Conservation (phyloP, 2,329 filamentous ascomycete genomes). For the Fusarium sp. region DNA sequence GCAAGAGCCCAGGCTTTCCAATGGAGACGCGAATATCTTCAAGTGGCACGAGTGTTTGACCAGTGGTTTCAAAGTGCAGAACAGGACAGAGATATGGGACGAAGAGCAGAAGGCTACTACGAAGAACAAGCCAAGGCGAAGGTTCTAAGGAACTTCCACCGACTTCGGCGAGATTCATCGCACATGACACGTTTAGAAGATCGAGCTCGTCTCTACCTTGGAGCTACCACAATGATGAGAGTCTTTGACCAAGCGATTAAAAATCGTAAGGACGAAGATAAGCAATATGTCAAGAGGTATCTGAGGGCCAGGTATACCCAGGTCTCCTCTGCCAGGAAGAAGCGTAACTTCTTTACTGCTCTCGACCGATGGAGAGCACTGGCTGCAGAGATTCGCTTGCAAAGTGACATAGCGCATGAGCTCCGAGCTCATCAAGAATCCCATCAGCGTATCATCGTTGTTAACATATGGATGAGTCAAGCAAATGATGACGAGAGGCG, state of each 20-base stretch:
- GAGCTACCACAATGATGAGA: slow-evolving; percentile 50
- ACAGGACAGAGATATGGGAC: slow-evolving; percentile 39
- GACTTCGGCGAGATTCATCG: slow-evolving; percentile 22
- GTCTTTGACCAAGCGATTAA: slow-evolving; percentile 48
- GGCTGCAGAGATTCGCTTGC: slow-evolving; percentile 23
- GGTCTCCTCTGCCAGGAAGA: slow-evolving; percentile 53
- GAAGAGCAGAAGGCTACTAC: slow-evolving; percentile 38
- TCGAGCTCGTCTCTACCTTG: slow-evolving; percentile 53
- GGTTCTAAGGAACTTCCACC: slow-evolving; percentile 30
- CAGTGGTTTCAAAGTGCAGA: slow-evolving; percentile 50
- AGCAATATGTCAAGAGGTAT: slow-evolving; percentile 51
- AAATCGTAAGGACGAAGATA: slow-evolving; percentile 49
- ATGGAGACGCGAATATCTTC: slow-evolving; percentile 54
- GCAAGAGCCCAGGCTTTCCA: slow-evolving; percentile 54
- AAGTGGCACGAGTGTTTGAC: slow-evolving; percentile 48
- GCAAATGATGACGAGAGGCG: slow-evolving; percentile 35
- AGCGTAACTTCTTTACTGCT: slow-evolving; percentile 53
- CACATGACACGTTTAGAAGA: slow-evolving; percentile 41
- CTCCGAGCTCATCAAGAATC: slow-evolving; percentile 28
- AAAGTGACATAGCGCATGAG: slow-evolving; percentile 36
- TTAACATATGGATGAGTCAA: slow-evolving; percentile 45
- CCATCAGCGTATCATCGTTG: slow-evolving; percentile 16
- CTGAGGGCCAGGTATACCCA: slow-evolving; percentile 57
- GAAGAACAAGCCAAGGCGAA: slow-evolving; percentile 31
- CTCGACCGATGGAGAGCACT: slow-evolving; percentile 53